Conservation (phyloP, 2,329 filamentous ascomycete genomes). For the Thermochaetoides dissita region DNA sequence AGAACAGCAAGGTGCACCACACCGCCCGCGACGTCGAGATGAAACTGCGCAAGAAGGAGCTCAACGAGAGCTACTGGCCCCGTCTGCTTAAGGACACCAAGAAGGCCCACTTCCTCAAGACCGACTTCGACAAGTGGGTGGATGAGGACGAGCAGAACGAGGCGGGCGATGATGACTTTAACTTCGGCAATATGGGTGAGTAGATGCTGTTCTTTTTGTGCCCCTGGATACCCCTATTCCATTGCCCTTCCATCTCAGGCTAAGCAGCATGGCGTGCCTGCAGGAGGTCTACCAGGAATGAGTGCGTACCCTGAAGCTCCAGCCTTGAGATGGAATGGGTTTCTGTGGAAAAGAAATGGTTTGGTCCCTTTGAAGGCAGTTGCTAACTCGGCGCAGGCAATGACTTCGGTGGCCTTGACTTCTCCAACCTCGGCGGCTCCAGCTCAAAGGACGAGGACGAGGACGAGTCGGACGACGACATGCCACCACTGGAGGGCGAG, state of each 20-base stretch:
- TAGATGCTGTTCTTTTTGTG: conserved; percentile 14
- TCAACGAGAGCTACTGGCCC: conserved; percentile 90
- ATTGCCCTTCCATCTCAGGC: conserved; percentile 1
- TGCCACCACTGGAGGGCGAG: conserved; percentile 65
- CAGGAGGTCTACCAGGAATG: conserved; percentile 36
- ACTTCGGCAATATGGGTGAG: conserved; percentile 50
- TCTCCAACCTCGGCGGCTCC: conserved; percentile 71
- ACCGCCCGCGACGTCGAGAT: conserved; percentile 78
- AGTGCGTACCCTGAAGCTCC: conserved; percentile 13
- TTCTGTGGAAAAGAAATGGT: neutral
- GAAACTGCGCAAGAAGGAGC: conserved; percentile 92
- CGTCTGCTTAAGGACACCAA: conserved; percentile 78
- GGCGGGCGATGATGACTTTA: conserved; percentile 65
- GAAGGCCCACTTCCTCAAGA: conserved; percentile 94
- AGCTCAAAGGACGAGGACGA: conserved; percentile 37
- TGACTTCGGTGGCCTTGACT: conserved; percentile 80
- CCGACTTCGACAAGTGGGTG: conserved; percentile 98
- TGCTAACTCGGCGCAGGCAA: conserved; percentile 24
- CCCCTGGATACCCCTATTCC: neutral
- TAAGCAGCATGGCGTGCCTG: conserved; percentile 12
- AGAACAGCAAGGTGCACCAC: conserved; percentile 75
- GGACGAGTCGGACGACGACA: conserved; percentile 61
- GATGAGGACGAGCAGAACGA: conserved; percentile 98
- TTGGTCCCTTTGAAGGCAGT: neutral
- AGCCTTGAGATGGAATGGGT: neutral